phyloP scores from a whole-genome alignment of 345 rosid species.

The Citrus medica region DNA sequence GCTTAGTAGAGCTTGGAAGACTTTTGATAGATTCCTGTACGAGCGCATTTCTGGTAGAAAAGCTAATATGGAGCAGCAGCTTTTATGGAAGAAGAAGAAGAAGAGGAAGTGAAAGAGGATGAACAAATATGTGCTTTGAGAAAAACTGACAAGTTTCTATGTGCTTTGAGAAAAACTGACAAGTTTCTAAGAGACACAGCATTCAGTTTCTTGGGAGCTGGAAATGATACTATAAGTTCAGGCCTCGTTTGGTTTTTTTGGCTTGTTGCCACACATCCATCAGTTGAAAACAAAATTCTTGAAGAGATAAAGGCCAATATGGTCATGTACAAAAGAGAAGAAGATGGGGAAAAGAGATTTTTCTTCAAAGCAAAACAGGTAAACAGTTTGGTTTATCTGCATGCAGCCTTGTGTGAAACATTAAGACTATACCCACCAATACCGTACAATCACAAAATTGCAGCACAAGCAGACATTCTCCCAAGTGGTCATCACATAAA shows the following conservation, averaged over 20 bases:
- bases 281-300: conserved; percentile 20
- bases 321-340: too few species aligned
- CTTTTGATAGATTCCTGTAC: neutral
- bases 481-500: conserved; percentile 20
- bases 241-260: conserved; percentile 39
- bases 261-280: conserved; percentile 35
- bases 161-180: neutral
- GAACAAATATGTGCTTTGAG: neutral
- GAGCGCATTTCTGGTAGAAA: neutral
- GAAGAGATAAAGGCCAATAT: conserved; percentile 20
- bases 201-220: conserved; percentile 29
- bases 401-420: conserved; percentile 24
- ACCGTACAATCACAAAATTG: conserved; percentile 18
- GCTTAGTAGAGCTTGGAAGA: neutral
- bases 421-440: conserved; percentile 24
- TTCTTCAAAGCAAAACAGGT: too few species aligned
- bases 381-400: conserved; percentile 16
- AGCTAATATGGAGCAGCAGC: neutral
- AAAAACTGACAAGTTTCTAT: conserved; percentile 7
- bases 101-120: neutral
- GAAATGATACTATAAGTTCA: conserved; percentile 39
- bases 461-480: neutral
- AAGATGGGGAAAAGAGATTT: too few species aligned
- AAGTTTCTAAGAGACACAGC: conserved; percentile 26
- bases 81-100: conserved; percentile 10